These are phyloP conservation scores for Excoecaria cochinchinensis DNA, from an alignment of 345 rosid species.

Conservation along the genomic window DNA sequence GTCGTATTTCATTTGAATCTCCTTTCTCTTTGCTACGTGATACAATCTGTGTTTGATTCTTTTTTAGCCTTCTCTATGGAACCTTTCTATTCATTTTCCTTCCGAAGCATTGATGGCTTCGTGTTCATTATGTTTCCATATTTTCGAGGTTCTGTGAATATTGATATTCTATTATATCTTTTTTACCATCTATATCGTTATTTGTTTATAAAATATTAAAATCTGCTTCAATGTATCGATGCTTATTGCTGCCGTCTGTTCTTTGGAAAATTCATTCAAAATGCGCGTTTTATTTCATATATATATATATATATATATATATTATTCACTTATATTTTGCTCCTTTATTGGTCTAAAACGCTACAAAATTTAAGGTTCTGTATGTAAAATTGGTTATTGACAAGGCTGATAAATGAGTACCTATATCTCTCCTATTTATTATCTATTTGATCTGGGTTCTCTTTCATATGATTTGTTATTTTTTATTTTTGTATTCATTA, in stretches of 20 bases:
- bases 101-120: background rate
- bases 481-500: background rate
- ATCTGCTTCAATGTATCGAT: background rate
- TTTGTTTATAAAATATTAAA: background rate
- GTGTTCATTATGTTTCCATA: background rate
- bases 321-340: no score
- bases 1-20: background rate
- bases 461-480: background rate
- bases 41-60: background rate
- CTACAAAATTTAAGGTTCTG: no score
- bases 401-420: background rate
- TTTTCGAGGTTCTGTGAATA: background rate
- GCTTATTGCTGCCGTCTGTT: background rate
- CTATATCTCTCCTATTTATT: background rate
- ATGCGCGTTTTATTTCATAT: background rate
- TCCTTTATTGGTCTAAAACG: no score
- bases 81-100: no score
- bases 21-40: background rate
- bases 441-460: background rate
- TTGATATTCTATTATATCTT: background rate
- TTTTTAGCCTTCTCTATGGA: background rate
- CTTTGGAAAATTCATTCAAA: background rate
- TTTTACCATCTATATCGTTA: background rate
- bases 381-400: no score
- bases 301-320: background rate